Base-by-base conservation (phyloP, 306 rosid species). In the Begonia masoniana region DNA sequence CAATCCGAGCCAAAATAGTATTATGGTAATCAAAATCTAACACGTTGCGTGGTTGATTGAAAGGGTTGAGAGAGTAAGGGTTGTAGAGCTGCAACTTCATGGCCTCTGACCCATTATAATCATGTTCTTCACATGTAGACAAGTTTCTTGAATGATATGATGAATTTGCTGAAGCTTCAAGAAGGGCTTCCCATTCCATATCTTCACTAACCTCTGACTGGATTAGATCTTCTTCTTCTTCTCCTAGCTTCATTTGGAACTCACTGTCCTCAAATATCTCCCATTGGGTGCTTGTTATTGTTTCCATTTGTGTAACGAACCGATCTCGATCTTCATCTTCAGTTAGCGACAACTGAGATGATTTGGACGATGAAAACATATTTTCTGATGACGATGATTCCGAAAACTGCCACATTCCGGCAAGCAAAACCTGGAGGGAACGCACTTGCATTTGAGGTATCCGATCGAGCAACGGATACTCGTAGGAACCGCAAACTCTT, bases 321-420 rank as follows among this genome's bases (percentile, higher is more conserved):
- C 23, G 7, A 24, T 55, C 49, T 24, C 19, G 6, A 10, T 13
- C 39, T 1, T 68, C 60, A 31, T 68, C 73, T 51, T 51, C 68
- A 0, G 59, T 55, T n/a, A 49, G 4, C 13, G 56, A 10, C 6
- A 47, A 26, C 14, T 39, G 60, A 24, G 71, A 53, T 6, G 39
- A 50, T 3, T 35, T 43, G 6, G 76, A 47, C n/a, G 56, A 47
- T 17, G 68, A 54, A 11, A 26, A 43, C 9, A 47, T 65, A 10
- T 61, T 45, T 5, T 51, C 51, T 0, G 78, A 72, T 0, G 76
- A 66, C 0, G 81, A 68, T 0, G 81, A 77, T 17, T 74, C 83
- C 0, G 84, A 71, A 54, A 80, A 26, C 69, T 88, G 69, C 93
- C 95, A 84, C 84, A 84, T 84, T 1, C 79, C 85, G 12, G 71